phyloP scores from a whole-genome alignment of 257 asterid genomes.

The Solanum verrucosum region DNA sequence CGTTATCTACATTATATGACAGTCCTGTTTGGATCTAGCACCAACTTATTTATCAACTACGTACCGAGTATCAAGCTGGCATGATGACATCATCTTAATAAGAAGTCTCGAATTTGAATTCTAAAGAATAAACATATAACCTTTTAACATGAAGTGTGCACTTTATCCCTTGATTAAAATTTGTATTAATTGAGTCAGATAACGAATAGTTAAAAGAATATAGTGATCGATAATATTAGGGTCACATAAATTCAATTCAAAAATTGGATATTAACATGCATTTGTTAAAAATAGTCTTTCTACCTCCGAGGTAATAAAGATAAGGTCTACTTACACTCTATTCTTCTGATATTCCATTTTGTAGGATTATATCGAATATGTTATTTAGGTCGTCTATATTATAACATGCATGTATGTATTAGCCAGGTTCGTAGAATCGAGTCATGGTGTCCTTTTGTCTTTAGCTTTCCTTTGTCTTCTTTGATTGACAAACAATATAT shows the following conservation, averaged over 20 bases:
- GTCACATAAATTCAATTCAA: not conserved
- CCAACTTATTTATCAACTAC: not conserved
- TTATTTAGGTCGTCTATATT: not conserved
- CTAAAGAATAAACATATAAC: not conserved
- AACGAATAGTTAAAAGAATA: not conserved
- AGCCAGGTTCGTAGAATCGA: constrained; percentile 18
- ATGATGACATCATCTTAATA: not conserved
- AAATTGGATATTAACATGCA: not conserved
- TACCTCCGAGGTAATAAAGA: no score
- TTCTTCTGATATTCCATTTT: fast-evolving
- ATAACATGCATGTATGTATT: not conserved
- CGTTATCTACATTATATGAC: not conserved
- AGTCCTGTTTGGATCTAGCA: not conserved
- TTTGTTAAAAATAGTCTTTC: not conserved
- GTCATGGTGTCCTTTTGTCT: constrained; percentile 32
- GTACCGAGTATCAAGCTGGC: not conserved
- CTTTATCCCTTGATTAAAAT: not conserved
- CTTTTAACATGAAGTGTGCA: not conserved
- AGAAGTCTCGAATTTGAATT: not conserved
- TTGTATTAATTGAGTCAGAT: not conserved
- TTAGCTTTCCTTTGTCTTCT: constrained; percentile 29
- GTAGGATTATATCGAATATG: fast-evolving
- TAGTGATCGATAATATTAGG: not conserved
- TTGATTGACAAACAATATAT: constrained; percentile 15
- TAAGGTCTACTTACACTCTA: fast-evolving